Evolutionary conservation across 169 alveolate species (phyloP), one percentile per base, ranked within the genome.

Genomic region (Plasmodium sp.): DNA sequence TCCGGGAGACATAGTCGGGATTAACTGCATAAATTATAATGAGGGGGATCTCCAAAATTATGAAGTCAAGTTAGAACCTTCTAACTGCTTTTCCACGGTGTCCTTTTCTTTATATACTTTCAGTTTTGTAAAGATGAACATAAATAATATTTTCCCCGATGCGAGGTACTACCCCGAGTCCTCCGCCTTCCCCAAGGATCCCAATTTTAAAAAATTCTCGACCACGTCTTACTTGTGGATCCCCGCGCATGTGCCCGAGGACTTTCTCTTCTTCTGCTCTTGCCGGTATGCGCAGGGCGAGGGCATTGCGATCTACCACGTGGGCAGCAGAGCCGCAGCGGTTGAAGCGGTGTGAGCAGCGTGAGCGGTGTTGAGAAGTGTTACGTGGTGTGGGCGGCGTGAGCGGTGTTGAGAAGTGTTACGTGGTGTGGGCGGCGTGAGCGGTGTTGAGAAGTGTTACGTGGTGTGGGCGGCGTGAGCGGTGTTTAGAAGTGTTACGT

Each of bases 141-240:
- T 86, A 86, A 86, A 74, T 39, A 86, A 77, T 77, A n/a, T 86
- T 77, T 3, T 86, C 3, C 93, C 93, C 34, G 72, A 56, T 6
- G 93, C 93, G 43, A 62, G 56, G 43, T 86, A 86, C 81, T 86
- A 75, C 62, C 93, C 93, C 71, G 93, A 86, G 6, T 39, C 81
- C 16, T 45, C 84, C 22, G 58, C 93, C 7, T 56, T 12, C 45
- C 82, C 81, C 12, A 51, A 56, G 45, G 85, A 86, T 36, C 62
- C 80, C 22, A 86, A 86, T 51, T 86, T 79, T 18, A 54, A 54
- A 41, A 77, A 75, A 27, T 86, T 75, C 9, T 48, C 72, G 27
- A 84, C 93, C 22, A 86, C 85, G 51, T 73, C 93, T 31, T 86
- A 86, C 45, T 75, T 86, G 67, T 77, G 77, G 93, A 77, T 86